Base-by-base conservation (phyloP, 129 eudicot genomes). In the Artemisia argyi region DNA sequence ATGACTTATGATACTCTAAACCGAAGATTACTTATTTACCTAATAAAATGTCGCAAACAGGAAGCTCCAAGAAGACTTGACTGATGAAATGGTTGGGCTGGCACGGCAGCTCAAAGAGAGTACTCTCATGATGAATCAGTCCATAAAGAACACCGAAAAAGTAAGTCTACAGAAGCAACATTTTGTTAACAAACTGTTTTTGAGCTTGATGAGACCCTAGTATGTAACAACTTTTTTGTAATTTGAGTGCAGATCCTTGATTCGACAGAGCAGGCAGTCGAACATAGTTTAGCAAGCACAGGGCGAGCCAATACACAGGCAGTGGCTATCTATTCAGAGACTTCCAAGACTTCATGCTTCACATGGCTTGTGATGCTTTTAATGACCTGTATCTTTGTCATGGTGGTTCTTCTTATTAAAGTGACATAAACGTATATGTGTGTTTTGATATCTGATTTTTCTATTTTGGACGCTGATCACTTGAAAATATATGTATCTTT, bases 41-140 rank as follows among this genome's bases (percentile, higher is more conserved):
- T 32, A 4, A 4, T 32, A 32, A 39, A 39, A 39, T 39, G 46
- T 39, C 8, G 9, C 26, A 39, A 60, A 63, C 85, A 93, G 96
- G 82, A 86, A 86, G 86, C 99, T 94, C 61, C 99, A 94, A 82
- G 97, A 94, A 64, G 97, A 94, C 73, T 85, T 94, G 84, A 94
- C 99, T 7, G 97, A 94, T 81, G 99, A 94, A 83, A 90, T 94
- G 99, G 99, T 94, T 19, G 85, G 24, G 16, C 80, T 94, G 77
- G 99, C 99, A 65, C 85, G 77, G 3, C 91, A 94, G 75, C 91
- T 94, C 13, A 94, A 94, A 81, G 99, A 94, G 83, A 88, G 93
- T 67, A 90, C 93, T 80, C 89, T 86, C 62, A 50, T 86, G 89
- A 94, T 90, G 93, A 90, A 75, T 59, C 97, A 87, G 58, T 94